Evolutionary conservation across 208 protist species (phyloP).

Genomic region (Blechomonas ayalai): DNA sequence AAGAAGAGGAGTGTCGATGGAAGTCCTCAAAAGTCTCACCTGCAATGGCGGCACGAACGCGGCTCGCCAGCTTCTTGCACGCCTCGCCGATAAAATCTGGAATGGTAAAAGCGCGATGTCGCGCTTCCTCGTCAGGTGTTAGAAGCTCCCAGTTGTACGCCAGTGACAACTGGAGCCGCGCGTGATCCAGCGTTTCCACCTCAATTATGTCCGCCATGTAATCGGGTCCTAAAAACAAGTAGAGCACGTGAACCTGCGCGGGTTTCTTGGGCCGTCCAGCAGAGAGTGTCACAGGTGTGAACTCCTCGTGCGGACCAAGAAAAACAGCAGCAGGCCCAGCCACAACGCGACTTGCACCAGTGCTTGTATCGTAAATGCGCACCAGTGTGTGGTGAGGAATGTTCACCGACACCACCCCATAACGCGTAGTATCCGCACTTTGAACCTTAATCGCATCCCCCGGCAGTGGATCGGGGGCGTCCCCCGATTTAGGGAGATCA

Average conservation of each 20-base stretch:
- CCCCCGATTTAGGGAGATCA: too few species aligned
- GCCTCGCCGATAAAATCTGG: conserved; percentile 95
- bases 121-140: conserved; percentile 12
- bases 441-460: too few species aligned
- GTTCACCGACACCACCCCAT: conserved; percentile 70
- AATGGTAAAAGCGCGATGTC: conserved; percentile 73
- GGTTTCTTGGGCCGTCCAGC: conserved; percentile 78
- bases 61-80: conserved; percentile 92
- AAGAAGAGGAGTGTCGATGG: conserved; percentile 89
- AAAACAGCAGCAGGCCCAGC: conserved; percentile 59
- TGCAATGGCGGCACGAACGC: conserved; percentile 90
- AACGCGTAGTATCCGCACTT: conserved; percentile 15
- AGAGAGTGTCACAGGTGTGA: conserved; percentile 72
- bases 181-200: conserved; percentile 95
- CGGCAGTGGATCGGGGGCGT: too few species aligned
- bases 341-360: conserved; percentile 71
- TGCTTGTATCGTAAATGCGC: conserved; percentile 92
- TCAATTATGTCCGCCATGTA: conserved; percentile 93
- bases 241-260: conserved; percentile 87
- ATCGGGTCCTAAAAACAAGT: conserved; percentile 92
- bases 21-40: conserved; percentile 93
- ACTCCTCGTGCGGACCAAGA: conserved; percentile 74
- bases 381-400: conserved; percentile 92
- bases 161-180: conserved; percentile 86
- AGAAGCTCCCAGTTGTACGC: conserved; percentile 97